phyloP scores from a whole-genome alignment of 192 early-diverging fungal species.

The Backusella westeae region DNA sequence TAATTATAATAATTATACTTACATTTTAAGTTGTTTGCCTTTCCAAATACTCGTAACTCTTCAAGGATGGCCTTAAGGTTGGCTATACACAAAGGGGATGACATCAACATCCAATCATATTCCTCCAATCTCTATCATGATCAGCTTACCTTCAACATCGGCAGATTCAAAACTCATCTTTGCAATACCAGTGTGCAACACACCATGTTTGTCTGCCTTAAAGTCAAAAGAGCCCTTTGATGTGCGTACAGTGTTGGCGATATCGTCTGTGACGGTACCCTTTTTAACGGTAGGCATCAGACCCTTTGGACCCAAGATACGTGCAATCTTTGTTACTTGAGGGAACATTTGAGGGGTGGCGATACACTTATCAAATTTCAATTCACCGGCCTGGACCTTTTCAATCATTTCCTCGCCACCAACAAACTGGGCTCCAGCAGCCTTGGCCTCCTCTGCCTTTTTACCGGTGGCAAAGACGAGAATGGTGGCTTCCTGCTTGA shows the following conservation, averaged over 20 bases:
- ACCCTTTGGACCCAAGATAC: conserved; percentile 90
- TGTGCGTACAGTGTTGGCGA: conserved; percentile 59
- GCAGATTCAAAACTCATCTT: conserved; percentile 28
- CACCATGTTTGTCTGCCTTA: conserved; percentile 67
- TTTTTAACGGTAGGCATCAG: conserved; percentile 91
- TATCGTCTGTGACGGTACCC: conserved; percentile 81
- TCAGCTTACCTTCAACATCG: conserved; percentile 10
- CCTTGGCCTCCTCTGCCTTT: conserved; percentile 76
- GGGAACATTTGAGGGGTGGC: conserved; percentile 90
- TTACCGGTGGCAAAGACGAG: conserved; percentile 89
- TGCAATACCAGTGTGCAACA: conserved; percentile 62
- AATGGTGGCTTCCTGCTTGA: conserved; percentile 57
- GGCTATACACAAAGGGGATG: conserved; percentile 22
- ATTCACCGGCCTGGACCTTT: conserved; percentile 53
- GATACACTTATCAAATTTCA: conserved; percentile 83
- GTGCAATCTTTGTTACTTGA: conserved; percentile 82
- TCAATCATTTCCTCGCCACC: conserved; percentile 87
- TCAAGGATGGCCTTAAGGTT: conserved; percentile 62
- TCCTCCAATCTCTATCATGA: neutral
- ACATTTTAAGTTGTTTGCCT: conserved; percentile 49
- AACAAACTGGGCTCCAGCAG: conserved; percentile 79
- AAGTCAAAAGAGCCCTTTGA: conserved; percentile 75
- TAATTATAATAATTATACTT: conserved; percentile 15
- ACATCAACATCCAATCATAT: neutral
- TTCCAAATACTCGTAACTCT: conserved; percentile 56